Evolutionary conservation across 2,329 filamentous ascomycete genomes (phyloP).

Genomic region (Botrytis medusae): DNA sequence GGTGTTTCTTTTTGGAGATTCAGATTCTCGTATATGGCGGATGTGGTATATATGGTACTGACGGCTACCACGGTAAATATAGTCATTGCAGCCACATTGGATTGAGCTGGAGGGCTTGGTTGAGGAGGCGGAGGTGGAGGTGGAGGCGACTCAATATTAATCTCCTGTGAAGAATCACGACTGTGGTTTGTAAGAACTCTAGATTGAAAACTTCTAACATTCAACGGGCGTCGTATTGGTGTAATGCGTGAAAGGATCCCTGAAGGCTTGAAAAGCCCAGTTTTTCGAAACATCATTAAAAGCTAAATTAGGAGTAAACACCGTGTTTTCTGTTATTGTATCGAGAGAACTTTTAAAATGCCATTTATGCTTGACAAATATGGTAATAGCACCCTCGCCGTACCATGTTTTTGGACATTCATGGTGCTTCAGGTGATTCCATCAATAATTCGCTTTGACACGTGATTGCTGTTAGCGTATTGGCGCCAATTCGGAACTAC

Average conservation of each 20-base stretch:
- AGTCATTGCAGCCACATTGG: background rate
- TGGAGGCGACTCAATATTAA: too few species aligned
- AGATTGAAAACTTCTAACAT: background rate
- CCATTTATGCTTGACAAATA: background rate
- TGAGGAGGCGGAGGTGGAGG: too few species aligned
- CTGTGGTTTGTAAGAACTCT: background rate
- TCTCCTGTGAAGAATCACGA: background rate
- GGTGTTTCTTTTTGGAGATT: constrained; percentile 10
- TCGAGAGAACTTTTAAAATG: background rate
- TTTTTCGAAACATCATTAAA: background rate
- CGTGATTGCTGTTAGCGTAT: background rate
- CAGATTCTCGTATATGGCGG: constrained; percentile 2
- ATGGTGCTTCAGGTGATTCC: background rate
- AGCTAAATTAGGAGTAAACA: background rate
- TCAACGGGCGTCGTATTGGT: background rate
- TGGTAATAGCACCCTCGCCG: background rate
- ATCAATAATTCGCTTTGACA: background rate
- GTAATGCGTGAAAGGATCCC: background rate
- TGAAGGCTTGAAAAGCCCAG: background rate
- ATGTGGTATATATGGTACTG: constrained; percentile 1
- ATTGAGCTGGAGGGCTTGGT: background rate
- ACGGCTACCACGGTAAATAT: constrained; percentile 11
- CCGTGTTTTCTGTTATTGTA: background rate
- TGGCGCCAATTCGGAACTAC: background rate
- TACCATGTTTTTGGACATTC: background rate